Percentiles rank a stretch among this genome's conserved stretches.
Conservation (phyloP, 2,329 filamentous ascomycete genomes). For the Sphaerostilbella broomeana region DNA sequence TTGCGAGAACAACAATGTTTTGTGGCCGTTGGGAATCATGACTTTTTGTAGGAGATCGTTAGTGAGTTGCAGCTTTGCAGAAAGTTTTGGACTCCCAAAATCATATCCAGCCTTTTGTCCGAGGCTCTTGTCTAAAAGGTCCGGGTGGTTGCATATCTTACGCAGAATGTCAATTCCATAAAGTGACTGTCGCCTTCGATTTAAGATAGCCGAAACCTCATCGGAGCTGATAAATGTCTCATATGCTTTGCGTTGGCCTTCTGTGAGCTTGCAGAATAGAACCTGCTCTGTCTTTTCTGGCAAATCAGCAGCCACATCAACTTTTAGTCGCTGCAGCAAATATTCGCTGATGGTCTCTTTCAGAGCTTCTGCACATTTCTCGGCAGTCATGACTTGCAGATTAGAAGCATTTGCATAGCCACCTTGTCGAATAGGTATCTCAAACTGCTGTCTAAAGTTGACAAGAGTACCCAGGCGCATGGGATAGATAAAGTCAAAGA, state of each 20-base stretch:
- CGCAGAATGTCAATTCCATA: constrained; percentile 87
- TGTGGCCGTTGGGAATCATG: constrained; percentile 87
- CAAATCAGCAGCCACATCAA: constrained; percentile 86
- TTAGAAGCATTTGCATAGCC: constrained; percentile 95
- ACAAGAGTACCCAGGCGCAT: constrained; percentile 91
- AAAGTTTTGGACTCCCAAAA: constrained; percentile 73
- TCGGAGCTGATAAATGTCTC: constrained; percentile 73
- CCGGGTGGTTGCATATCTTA: constrained; percentile 97
- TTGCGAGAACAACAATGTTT: constrained; percentile 88
- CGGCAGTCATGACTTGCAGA: constrained; percentile 86
- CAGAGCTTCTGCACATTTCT: constrained; percentile 86
- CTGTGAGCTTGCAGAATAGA: constrained; percentile 86
- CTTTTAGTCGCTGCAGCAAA: constrained; percentile 83
- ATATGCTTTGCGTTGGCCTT: constrained; percentile 70
- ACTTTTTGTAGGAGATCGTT: constrained; percentile 72
- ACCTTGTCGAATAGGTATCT: constrained; percentile 86
- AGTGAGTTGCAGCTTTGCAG: constrained; percentile 93
- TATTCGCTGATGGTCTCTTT: constrained; percentile 94
- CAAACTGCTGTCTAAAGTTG: constrained; percentile 84
- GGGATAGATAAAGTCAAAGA: constrained; percentile 96
- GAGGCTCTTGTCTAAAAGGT: constrained; percentile 62
- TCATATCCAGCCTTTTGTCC: constrained; percentile 57
- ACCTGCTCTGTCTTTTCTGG: constrained; percentile 96
- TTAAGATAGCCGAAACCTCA: constrained; percentile 78
- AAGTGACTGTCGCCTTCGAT: constrained; percentile 67